Conservation (phyloP, 148 eudicot species). For the Vaccinium myrtillus region DNA sequence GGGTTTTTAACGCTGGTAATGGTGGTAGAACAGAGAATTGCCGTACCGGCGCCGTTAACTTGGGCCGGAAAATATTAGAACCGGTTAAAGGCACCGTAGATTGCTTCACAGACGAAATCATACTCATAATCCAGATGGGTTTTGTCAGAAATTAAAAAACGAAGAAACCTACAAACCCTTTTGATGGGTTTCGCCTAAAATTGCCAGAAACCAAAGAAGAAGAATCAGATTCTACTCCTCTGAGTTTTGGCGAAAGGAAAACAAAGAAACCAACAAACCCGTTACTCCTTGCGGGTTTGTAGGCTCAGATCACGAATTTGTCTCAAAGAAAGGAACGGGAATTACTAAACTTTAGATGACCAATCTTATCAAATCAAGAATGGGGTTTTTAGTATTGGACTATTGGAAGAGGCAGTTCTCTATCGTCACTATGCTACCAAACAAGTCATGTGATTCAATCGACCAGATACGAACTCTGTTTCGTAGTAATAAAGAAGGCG, state of each 20-base stretch:
- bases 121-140: slow-evolving; percentile 27
- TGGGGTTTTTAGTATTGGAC: neutral
- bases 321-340: too few relatives aligned
- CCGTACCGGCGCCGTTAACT: slow-evolving; percentile 33
- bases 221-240: neutral
- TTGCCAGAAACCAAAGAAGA: neutral
- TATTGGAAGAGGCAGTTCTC: neutral
- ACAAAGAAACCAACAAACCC: neutral
- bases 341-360: too few relatives aligned
- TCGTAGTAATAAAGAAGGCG: neutral
- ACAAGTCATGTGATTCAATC: neutral
- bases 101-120: slow-evolving; percentile 69
- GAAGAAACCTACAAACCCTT: neutral
- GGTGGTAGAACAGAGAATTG: slow-evolving; percentile 31
- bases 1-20: slow-evolving; percentile 8
- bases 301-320: neutral
- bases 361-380: neutral
- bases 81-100: slow-evolving; percentile 39
- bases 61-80: slow-evolving; percentile 40
- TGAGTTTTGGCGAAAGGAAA: neutral
- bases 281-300: neutral
- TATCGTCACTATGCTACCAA: neutral
- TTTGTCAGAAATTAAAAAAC: neutral
- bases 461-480: neutral
- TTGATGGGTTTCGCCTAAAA: neutral